Percentiles rank a stretch among this genome's conserved stretches.
Conservation (phyloP, 805 yeast species). For the Brettanomyces nanus region DNA sequence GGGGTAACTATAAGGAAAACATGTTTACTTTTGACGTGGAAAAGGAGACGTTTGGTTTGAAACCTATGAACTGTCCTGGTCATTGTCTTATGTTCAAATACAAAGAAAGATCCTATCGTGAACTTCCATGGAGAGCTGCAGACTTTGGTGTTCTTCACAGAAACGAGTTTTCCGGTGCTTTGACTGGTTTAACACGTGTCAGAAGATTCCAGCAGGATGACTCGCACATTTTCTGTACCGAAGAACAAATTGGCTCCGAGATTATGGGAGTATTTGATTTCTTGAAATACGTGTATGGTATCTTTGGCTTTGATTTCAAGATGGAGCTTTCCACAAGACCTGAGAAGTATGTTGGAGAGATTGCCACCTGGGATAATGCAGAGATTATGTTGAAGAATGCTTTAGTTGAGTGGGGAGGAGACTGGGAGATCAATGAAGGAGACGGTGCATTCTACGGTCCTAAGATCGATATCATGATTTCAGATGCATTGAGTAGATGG, state of each 20-base stretch:
- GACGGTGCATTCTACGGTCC: conserved; percentile 97
- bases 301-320: conserved; percentile 90
- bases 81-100: conserved; percentile 90
- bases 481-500: conserved; percentile 94
- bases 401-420: conserved; percentile 75
- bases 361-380: conserved; percentile 90
- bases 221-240: conserved; percentile 95
- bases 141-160: conserved; percentile 97
- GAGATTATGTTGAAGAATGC: conserved; percentile 79
- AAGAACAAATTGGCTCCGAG: conserved; percentile 83
- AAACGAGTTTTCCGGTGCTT: conserved; percentile 93
- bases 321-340: conserved; percentile 98
- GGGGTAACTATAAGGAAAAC: conserved; percentile 96
- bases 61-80: conserved; percentile 68
- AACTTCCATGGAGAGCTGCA: conserved; percentile 97
- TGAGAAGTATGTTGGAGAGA: conserved; percentile 89
- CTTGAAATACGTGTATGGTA: conserved; percentile 77
- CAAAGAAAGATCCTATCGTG: conserved; percentile 92
- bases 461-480: conserved; percentile 92
- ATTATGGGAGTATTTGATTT: conserved; percentile 80
- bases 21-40: conserved; percentile 97
- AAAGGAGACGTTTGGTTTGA: conserved; percentile 89
- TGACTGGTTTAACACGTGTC: conserved; percentile 91
- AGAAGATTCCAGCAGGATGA: conserved; percentile 99
- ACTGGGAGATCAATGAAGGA: conserved; percentile 93